Evolutionary conservation across 2,329 filamentous ascomycete species (phyloP).

Genomic region (Cladosporium sp.): DNA sequence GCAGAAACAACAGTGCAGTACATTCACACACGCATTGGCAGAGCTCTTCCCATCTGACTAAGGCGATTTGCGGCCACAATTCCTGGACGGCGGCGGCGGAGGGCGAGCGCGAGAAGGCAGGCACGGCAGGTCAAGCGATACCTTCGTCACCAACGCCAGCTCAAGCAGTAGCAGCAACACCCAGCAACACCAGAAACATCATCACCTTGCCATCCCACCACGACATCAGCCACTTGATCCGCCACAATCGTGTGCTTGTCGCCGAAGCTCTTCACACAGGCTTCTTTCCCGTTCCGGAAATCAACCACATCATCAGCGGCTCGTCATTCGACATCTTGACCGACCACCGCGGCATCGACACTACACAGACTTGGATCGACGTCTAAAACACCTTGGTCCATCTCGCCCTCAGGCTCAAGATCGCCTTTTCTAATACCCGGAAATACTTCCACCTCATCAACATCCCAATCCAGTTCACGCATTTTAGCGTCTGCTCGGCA

Average conservation of each 20-base stretch:
- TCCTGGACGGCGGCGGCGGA: background rate
- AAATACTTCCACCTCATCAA: background rate
- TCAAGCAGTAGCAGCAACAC: no score
- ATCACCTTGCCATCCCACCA: background rate
- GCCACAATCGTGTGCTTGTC: background rate
- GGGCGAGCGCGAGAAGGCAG: background rate
- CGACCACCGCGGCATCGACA: slow-evolving; percentile 1
- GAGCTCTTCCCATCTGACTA: background rate
- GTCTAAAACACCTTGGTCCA: slow-evolving; percentile 1
- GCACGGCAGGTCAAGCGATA: background rate
- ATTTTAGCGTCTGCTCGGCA: background rate
- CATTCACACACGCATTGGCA: no score
- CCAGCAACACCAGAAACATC: background rate
- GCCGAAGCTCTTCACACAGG: background rate
- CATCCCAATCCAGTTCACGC: background rate
- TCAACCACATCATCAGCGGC: background rate
- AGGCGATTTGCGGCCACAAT: background rate
- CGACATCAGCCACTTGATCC: background rate
- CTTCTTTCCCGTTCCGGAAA: background rate
- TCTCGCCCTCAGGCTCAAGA: background rate
- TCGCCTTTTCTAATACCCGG: background rate
- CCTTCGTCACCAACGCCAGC: background rate
- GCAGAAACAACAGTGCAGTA: no score
- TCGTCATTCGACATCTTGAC: background rate
- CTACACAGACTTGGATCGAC: background rate